A percentile compares a stretch with the other conserved stretches of the same genome.
Evolutionary conservation across 257 asterid species (phyloP).

Genomic region (Avicennia marina): DNA sequence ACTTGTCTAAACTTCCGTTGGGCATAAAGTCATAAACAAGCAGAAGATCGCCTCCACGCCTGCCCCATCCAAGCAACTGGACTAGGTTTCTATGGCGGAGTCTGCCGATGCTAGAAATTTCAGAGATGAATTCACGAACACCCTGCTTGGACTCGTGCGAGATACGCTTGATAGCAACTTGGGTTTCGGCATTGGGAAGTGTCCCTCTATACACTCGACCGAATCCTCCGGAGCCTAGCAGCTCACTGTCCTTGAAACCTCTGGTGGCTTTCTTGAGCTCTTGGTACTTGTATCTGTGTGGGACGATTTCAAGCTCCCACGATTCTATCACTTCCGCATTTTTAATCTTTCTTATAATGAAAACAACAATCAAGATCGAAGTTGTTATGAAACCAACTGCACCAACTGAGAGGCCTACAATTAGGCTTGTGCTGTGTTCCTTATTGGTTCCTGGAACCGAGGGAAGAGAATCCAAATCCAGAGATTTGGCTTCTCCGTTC

Average conservation of each 20-base stretch:
- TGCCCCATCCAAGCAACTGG: conserved; percentile 70
- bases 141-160: conserved; percentile 73
- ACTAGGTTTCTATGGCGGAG: conserved; percentile 67
- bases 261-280: conserved; percentile 58
- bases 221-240: conserved; percentile 72
- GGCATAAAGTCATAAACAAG: conserved; percentile 77
- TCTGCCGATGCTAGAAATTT: conserved; percentile 60
- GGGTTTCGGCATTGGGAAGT: conserved; percentile 23
- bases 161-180: conserved; percentile 66
- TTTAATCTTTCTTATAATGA: conserved; percentile 23
- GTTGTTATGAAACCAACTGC: conserved; percentile 3
- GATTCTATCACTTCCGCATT: conserved; percentile 51
- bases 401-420: conserved; percentile 20
- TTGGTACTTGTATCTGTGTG: conserved; percentile 53
- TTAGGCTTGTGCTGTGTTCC: conserved; percentile 26
- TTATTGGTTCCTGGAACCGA: conserved; percentile 24
- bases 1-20: conserved; percentile 62
- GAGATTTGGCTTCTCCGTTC: conserved; percentile 34
- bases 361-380: conserved; percentile 1
- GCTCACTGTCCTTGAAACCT: conserved; percentile 54
- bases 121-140: conserved; percentile 56
- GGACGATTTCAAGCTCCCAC: conserved; percentile 81
- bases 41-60: conserved; percentile 53
- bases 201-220: conserved; percentile 63
- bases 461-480: conserved; percentile 47